A percentile compares a stretch with the other conserved stretches of the same genome.
Conservation (phyloP, 2,329 filamentous ascomycete species). For the Arthroderma sp. region DNA sequence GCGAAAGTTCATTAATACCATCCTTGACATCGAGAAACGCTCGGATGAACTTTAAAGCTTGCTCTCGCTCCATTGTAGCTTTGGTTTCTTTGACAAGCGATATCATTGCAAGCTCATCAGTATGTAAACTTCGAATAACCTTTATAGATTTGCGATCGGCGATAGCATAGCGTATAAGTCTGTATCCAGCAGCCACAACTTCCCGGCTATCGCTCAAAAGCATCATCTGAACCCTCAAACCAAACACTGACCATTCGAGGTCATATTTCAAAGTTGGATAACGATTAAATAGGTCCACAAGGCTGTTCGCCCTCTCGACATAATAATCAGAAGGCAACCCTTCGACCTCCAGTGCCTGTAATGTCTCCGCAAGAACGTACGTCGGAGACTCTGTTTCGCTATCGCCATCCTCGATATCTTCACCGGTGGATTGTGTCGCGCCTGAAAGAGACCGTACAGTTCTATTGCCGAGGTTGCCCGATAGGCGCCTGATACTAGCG, state of each 20-base stretch:
- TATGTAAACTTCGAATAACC: slow-evolving; percentile 76
- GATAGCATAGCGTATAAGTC: slow-evolving; percentile 86
- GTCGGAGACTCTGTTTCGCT: slow-evolving; percentile 70
- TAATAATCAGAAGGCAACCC: slow-evolving; percentile 91
- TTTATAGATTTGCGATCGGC: slow-evolving; percentile 81
- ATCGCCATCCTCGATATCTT: slow-evolving; percentile 45
- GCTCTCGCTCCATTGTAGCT: slow-evolving; percentile 91
- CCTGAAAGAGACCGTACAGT: slow-evolving; percentile 40
- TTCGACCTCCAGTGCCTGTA: slow-evolving; percentile 78
- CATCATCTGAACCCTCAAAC: slow-evolving; percentile 86
- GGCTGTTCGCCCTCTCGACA: slow-evolving; percentile 75
- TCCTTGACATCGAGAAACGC: slow-evolving; percentile 93
- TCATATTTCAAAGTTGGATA: slow-evolving; percentile 93
- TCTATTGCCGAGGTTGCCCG: slow-evolving; percentile 44
- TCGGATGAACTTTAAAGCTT: slow-evolving; percentile 89
- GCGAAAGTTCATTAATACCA: slow-evolving; percentile 74
- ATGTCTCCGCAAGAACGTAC: slow-evolving; percentile 74
- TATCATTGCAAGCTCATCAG: slow-evolving; percentile 80
- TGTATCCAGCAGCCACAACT: slow-evolving; percentile 86
- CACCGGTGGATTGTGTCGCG: slow-evolving; percentile 26
- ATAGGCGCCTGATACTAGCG: slow-evolving; percentile 35
- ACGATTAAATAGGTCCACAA: slow-evolving; percentile 93
- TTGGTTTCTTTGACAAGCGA: slow-evolving; percentile 93
- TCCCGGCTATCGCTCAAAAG: slow-evolving; percentile 89
- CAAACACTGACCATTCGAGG: slow-evolving; percentile 89